phyloP scores from a whole-genome alignment of 164 flowering plant genomes.

The Berberis thunbergii region DNA sequence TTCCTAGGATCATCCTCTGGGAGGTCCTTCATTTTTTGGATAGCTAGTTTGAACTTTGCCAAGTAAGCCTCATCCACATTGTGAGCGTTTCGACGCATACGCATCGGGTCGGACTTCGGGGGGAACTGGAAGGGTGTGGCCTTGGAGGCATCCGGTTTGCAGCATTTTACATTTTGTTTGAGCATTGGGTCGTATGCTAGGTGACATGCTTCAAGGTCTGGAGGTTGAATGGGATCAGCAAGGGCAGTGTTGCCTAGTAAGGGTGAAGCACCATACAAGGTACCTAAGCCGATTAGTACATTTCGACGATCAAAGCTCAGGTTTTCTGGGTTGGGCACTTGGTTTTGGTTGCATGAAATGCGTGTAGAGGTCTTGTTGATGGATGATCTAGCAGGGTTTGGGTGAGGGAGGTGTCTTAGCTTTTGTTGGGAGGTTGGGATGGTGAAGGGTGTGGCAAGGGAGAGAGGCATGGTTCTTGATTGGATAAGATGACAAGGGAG shows the following conservation, averaged over 20 bases:
- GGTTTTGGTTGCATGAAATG: no score
- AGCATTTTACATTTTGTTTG: no score
- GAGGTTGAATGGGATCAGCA: constrained; percentile 1
- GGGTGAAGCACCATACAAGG: background rate
- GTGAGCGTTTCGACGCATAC: constrained; percentile 14
- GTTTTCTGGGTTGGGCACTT: background rate
- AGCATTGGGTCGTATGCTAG: background rate
- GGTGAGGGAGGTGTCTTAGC: no score
- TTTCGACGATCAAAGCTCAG: constrained; percentile 4
- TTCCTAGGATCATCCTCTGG: constrained; percentile 12
- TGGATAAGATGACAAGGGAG: no score
- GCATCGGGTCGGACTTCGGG: constrained; percentile 1
- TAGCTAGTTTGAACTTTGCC: constrained; percentile 5
- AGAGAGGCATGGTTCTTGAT: no score
- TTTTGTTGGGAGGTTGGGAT: no score
- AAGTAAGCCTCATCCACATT: background rate
- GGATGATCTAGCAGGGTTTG: no score
- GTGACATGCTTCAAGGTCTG: constrained; percentile 3
- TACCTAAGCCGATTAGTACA: constrained; percentile 1
- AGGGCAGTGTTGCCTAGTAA: constrained; percentile 1
- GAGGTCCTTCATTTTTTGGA: constrained; percentile 6
- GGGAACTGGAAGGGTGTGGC: background rate
- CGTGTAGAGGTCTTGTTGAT: no score
- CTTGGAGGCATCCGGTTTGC: background rate
- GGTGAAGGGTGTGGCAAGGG: no score